Base-by-base conservation (phyloP, 495 filamentous ascomycete species). In the Neurospora sp. region DNA sequence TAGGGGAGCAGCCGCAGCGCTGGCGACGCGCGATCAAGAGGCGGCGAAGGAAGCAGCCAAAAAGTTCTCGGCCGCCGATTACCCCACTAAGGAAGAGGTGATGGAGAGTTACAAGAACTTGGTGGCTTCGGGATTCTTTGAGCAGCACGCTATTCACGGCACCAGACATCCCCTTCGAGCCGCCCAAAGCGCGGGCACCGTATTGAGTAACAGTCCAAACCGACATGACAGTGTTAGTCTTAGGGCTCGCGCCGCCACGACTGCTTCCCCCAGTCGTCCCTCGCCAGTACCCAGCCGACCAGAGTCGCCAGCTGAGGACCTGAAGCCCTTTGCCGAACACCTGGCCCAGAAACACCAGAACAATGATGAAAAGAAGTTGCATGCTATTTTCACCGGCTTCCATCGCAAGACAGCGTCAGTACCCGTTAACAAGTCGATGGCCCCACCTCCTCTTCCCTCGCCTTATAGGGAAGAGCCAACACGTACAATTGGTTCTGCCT, bases 111-210 rank as follows among this genome's bases (percentile, higher is more conserved):
- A 86, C 72, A 80, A 82, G 72, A 76, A 81, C 68, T 74, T 86
- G 20, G 74, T 85, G 71, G 80, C 81, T 1, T 80, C 80, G 12
- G 84, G 84, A 61, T 86, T 86, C 79, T 86, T 86, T 70, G 79
- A 80, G 40, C 73, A 80, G 27, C 84, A 86, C 71, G 84, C 83
- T 35, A 86, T 85, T 72, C 80, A 84, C 17, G 83, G 82, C 12
- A 84, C 84, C 0, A 76, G 84, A 8, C 83, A 86, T 70, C 78
- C 80, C 40, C 74, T 70, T 68, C 78, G 70, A 45, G 72, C 42
- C 44, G 31, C 77, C 74, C 53, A 65, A 12, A 9, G 59, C 71
- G 31, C 78, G 72, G 40, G 59, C 72, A 10, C 71, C 74, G 8
- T 77, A 75, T 17, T 65, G 53, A 37, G 53, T 65, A 37, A 27